Evolutionary conservation across 768 basidiomycete genomes (phyloP).

Genomic region (Polyporus arcularius): DNA sequence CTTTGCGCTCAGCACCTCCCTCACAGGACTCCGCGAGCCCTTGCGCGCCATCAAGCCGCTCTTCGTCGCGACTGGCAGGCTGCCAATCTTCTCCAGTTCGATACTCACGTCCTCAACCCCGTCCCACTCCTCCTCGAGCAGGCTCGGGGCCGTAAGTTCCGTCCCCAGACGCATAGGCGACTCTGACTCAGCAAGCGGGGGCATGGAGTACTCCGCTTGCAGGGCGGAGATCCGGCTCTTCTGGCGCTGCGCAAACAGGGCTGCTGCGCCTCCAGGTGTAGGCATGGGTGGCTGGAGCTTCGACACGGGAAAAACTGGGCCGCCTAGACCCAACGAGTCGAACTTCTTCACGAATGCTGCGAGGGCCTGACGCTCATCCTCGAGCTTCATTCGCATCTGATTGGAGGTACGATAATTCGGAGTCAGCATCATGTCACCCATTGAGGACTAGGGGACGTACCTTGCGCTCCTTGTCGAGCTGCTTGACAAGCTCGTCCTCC

Average conservation of each 20-base stretch:
- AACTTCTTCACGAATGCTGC: constrained; percentile 82
- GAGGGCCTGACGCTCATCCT: constrained; percentile 77
- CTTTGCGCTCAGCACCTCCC: constrained; percentile 49
- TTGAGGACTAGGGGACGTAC: constrained; percentile 32
- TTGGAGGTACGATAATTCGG: background rate
- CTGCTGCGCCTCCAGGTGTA: constrained; percentile 50
- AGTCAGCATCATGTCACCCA: background rate
- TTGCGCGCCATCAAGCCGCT: constrained; percentile 27
- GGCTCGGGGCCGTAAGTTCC: constrained; percentile 33
- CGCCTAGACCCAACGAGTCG: constrained; percentile 64
- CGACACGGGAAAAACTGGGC: constrained; percentile 35
- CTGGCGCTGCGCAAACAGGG: constrained; percentile 50
- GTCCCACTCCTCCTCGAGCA: constrained; percentile 39
- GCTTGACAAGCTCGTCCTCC: constrained; percentile 72
- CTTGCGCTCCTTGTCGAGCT: constrained; percentile 80
- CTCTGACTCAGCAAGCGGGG: constrained; percentile 38
- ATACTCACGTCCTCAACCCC: constrained; percentile 34
- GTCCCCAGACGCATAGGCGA: constrained; percentile 55
- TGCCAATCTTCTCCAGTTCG: constrained; percentile 25
- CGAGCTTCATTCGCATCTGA: constrained; percentile 61
- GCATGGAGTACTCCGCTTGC: constrained; percentile 25
- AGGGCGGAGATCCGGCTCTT: constrained; percentile 34
- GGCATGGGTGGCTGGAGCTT: constrained; percentile 53
- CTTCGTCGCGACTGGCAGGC: constrained; percentile 24
- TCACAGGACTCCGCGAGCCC: constrained; percentile 34